Percentiles rank a stretch among this genome's conserved stretches.
Conservation (phyloP, 805 yeast species). For the Metschnikowia arizonensis region DNA sequence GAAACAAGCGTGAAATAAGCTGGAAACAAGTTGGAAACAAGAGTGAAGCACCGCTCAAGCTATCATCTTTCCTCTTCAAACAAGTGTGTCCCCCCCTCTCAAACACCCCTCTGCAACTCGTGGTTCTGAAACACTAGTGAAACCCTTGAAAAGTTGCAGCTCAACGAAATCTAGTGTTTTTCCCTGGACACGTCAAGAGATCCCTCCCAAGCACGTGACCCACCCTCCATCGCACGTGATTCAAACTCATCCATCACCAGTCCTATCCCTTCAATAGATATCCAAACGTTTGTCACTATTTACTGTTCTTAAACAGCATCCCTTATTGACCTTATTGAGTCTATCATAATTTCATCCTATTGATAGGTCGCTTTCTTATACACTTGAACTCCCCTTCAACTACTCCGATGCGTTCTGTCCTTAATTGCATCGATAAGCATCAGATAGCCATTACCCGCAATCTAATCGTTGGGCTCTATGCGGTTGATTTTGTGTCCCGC, state of each 20-base stretch:
- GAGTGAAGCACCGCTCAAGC: not conserved
- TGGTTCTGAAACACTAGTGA: constrained; percentile 1
- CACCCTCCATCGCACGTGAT: too few species aligned
- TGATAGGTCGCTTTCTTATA: too few species aligned
- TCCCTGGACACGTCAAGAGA: too few species aligned
- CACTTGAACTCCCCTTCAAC: too few species aligned
- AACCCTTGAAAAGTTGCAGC: not conserved
- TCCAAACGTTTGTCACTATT: too few species aligned
- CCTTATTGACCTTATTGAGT: too few species aligned
- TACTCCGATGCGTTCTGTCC: constrained; percentile 5
- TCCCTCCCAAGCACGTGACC: too few species aligned
- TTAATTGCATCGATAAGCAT: constrained; percentile 29
- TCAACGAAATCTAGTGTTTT: too few species aligned
- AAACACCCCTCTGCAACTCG: not conserved
- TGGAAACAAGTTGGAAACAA: not conserved
- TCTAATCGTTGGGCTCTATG: constrained; percentile 25
- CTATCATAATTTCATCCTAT: too few species aligned
- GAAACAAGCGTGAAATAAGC: not conserved
- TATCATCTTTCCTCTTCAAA: not conserved
- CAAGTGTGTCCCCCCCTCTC: not conserved
- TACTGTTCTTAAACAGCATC: too few species aligned
- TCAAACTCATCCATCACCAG: too few species aligned
- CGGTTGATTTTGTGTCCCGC: constrained; percentile 21
- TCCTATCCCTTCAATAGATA: too few species aligned
- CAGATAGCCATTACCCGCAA: constrained; percentile 33